phyloP scores from a whole-genome alignment of 495 filamentous ascomycete species.

The Chaetomidium leptoderma region DNA sequence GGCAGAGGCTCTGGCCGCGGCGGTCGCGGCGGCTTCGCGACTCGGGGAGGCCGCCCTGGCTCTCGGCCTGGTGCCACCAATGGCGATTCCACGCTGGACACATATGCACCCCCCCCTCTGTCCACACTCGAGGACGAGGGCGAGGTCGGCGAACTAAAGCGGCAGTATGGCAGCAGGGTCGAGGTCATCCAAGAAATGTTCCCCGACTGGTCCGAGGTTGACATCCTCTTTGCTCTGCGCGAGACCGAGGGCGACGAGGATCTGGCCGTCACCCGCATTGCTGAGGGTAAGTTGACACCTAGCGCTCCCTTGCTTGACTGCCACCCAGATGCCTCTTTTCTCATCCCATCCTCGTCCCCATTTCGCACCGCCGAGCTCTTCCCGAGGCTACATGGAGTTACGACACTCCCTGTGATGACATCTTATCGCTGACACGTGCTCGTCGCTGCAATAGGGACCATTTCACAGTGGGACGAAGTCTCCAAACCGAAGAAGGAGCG shows the following conservation, averaged over 20 bases:
- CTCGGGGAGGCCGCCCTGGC: constrained; percentile 62
- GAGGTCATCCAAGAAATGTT: constrained; percentile 82
- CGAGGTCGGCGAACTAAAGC: constrained; percentile 88
- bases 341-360: not conserved
- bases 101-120: constrained; percentile 45
- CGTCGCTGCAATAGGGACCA: constrained; percentile 57
- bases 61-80: constrained; percentile 40
- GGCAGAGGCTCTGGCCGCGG: constrained; percentile 41
- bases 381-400: not conserved
- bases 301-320: not conserved
- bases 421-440: constrained; percentile 4
- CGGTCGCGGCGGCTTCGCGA: constrained; percentile 75
- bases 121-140: constrained; percentile 71
- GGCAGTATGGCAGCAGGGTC: constrained; percentile 72
- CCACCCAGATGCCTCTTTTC: not conserved
- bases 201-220: constrained; percentile 85
- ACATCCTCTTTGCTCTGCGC: constrained; percentile 83
- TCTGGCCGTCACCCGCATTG: constrained; percentile 80
- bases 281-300: constrained; percentile 79
- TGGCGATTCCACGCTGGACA: constrained; percentile 56
- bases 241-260: constrained; percentile 88
- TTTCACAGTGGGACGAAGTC: constrained; percentile 93
- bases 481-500: constrained; percentile 86
- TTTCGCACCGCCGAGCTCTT: not conserved
- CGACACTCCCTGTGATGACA: not conserved